phyloP scores from a whole-genome alignment of 352 stramenopile species.

The Globisporangium abappressorium region DNA sequence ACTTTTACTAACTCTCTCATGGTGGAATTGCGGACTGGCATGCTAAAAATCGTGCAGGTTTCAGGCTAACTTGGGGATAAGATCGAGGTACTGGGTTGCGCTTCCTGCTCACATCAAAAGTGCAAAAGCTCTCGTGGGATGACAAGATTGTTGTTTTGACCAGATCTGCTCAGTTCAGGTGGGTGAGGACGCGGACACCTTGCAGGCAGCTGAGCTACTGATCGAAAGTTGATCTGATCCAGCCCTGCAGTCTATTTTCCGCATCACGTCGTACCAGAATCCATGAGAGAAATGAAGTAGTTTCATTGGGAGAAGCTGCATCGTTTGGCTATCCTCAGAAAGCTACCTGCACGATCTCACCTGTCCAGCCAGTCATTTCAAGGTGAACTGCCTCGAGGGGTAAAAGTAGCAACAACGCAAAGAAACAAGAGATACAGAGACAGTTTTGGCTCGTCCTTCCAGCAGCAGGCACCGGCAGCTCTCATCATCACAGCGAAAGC shows the following conservation, averaged over 20 bases:
- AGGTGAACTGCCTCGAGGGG: not conserved
- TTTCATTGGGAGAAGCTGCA: slow-evolving; percentile 3
- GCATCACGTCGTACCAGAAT: not conserved
- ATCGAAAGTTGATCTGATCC: not conserved
- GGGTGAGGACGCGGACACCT: not conserved
- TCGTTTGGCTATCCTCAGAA: slow-evolving; percentile 5
- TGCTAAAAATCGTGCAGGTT: not conserved
- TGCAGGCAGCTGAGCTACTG: not conserved
- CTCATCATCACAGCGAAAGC: not conserved
- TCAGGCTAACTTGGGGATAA: not conserved
- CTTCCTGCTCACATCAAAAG: not conserved
- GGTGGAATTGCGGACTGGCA: not conserved
- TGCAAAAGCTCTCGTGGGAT: not conserved
- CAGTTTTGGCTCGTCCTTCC: not conserved
- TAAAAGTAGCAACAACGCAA: not conserved
- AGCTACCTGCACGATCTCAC: not conserved
- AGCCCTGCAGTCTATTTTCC: not conserved
- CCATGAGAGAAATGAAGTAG: not conserved
- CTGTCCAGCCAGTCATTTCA: not conserved
- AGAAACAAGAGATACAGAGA: not conserved
- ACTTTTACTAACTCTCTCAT: not conserved
- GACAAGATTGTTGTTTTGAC: slow-evolving; percentile 2
- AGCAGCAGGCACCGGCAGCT: not conserved
- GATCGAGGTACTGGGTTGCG: not conserved
- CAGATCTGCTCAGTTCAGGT: not conserved